Conservation (phyloP, 768 basidiomycete genomes). For the Kwoniella newhampshirensis region DNA sequence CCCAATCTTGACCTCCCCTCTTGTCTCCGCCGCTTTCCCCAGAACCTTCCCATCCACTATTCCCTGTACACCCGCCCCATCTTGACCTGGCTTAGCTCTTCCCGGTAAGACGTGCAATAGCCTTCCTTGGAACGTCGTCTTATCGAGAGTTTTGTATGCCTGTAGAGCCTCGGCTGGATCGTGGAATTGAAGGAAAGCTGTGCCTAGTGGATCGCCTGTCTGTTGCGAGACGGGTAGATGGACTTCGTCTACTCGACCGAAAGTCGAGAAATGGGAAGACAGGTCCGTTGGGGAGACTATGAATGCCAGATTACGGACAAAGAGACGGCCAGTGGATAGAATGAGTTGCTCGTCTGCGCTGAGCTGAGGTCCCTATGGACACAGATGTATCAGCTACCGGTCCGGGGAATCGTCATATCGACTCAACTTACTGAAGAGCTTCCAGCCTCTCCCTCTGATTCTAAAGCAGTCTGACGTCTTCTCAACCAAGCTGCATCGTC, state of each 20-base stretch:
- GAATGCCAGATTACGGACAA: conserved; percentile 93
- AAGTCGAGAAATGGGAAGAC: conserved; percentile 63
- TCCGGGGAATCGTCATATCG: background rate
- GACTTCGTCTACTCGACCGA: conserved; percentile 69
- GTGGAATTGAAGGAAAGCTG: conserved; percentile 64
- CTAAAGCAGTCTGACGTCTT: conserved; percentile 35
- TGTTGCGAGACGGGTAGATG: conserved; percentile 62
- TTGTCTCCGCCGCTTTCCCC: conserved; percentile 43
- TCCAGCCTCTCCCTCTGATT: conserved; percentile 29
- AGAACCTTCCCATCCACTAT: conserved; percentile 41
- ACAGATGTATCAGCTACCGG: background rate
- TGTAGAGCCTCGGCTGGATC: conserved; percentile 60
- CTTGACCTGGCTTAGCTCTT: conserved; percentile 45
- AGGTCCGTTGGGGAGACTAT: conserved; percentile 74
- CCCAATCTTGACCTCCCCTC: conserved; percentile 43
- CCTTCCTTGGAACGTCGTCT: conserved; percentile 84
- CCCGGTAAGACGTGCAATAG: conserved; percentile 79
- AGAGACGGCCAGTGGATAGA: conserved; percentile 72
- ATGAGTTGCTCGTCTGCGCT: conserved; percentile 59
- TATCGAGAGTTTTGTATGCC: conserved; percentile 77
- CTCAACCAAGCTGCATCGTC: conserved; percentile 55
- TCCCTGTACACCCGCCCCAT: conserved; percentile 17
- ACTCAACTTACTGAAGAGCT: conserved; percentile 6
- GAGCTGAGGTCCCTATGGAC: conserved; percentile 8
- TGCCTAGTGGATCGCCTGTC: conserved; percentile 61